Evolutionary conservation across 352 stramenopile species (phyloP), one percentile per base, ranked within the genome.

Genomic region (Phytophthora syringae): DNA sequence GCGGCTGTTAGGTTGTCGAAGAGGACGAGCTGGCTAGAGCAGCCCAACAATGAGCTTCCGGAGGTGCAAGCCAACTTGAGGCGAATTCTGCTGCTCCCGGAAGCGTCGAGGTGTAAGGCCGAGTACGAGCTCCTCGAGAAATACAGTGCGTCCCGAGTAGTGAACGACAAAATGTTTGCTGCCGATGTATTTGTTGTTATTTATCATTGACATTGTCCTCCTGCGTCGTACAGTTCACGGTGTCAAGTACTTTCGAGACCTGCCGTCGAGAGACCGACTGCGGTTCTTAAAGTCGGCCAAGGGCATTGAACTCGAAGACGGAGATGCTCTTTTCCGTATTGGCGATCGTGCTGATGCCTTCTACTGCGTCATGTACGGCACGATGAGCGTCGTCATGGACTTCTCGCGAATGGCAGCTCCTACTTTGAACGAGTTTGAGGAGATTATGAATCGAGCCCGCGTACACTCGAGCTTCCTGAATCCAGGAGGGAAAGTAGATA

Each of bases 351-450:
- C 84, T 5, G 84, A 93, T 52, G 78, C 82, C 22, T 90, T 93
- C 52, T 93, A 90, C 49, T 90, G 82, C 52, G 78, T 91, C 65
- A 88, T 91, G 70, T 91, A 85, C 52, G 84, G 84, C 28, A 79
- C 84, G 2, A 71, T 91, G 55, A 90, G 84, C 50, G 80, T 91
- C 37, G 80, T 93, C 12, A 78, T 93, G 49, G 82, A 93, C 65
- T 84, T 93, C 52, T 70, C 80, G n/a, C 82, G 79, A 36, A 85
- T 89, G 60, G 58, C 81, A 27, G 73, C 77, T 7, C 77, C 81
- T n/a, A 90, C 84, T 2, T 50, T 90, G 18, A 83, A 84, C 43
- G 80, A 90, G 45, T 88, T 93, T 27, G 82, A 90, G 49, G 80
- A 91, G 28, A 89, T 93, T 25, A 72, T 90, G 51, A 91, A 77